Percentiles rank a stretch among this genome's conserved stretches.
Evolutionary conservation across 2,329 filamentous ascomycete genomes (phyloP).

Genomic region (Lachnellula subtilissima): DNA sequence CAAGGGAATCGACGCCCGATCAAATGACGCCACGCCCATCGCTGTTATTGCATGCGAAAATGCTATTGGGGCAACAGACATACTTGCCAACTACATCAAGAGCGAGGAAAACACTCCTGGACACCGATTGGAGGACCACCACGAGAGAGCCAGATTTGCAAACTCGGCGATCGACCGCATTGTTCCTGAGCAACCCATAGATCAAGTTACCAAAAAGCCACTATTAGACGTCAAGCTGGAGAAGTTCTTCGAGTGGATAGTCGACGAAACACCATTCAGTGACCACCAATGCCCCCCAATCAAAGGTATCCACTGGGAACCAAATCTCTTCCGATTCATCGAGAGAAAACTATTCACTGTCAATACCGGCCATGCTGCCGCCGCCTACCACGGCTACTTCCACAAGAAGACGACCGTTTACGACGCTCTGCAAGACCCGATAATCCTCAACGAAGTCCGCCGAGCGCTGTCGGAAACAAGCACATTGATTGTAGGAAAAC

Average conservation of each 20-base stretch:
- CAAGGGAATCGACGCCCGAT: constrained; percentile 80
- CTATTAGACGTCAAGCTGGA: constrained; percentile 92
- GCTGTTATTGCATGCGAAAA: constrained; percentile 98
- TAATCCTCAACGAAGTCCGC: constrained; percentile 75
- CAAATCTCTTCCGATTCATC: constrained; percentile 88
- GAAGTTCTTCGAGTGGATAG: constrained; percentile 99
- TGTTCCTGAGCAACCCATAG: constrained; percentile 79
- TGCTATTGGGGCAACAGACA: constrained; percentile 89
- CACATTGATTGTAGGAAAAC: constrained; percentile 78
- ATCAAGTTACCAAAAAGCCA: constrained; percentile 38
- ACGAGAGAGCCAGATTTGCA: constrained; percentile 78
- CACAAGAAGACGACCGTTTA: constrained; percentile 82
- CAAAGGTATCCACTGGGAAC: constrained; percentile 87
- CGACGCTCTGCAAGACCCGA: constrained; percentile 76
- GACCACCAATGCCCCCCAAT: constrained; percentile 67
- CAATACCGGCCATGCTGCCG: constrained; percentile 95
- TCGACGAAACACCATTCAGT: constrained; percentile 81
- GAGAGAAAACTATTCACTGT: constrained; percentile 99
- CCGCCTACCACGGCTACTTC: constrained; percentile 91
- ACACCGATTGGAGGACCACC: constrained; percentile 62
- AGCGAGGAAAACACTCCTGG: constrained; percentile 65
- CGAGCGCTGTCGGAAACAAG: constrained; percentile 82
- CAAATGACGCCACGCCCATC: constrained; percentile 59
- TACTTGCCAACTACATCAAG: constrained; percentile 76
- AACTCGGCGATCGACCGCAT: constrained; percentile 99